Conservation (phyloP, 768 basidiomycete species). For the Mycena galopus region DNA sequence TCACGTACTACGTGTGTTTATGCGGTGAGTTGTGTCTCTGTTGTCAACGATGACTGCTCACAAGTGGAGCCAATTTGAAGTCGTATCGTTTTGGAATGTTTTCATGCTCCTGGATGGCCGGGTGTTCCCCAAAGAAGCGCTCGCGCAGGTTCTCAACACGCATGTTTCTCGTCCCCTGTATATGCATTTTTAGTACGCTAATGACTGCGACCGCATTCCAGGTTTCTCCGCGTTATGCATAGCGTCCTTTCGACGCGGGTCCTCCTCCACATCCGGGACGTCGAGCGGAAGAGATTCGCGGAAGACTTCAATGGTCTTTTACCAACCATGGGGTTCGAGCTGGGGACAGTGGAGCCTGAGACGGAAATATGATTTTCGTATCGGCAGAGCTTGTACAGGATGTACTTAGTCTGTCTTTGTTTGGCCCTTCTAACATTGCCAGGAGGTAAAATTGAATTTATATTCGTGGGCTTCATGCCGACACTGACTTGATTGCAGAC, state of each 20-base stretch:
- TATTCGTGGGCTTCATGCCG: no score
- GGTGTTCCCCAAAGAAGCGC: neutral
- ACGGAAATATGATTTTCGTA: no score
- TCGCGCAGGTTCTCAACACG: neutral
- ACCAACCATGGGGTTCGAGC: no score
- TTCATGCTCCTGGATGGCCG: neutral
- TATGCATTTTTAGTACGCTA: neutral
- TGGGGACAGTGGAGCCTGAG: neutral
- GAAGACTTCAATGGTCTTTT: no score
- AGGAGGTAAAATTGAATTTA: no score
- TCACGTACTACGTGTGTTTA: conserved; percentile 26
- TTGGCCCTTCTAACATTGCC: no score
- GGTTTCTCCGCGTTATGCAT: conserved; percentile 28
- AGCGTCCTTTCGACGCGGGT: neutral
- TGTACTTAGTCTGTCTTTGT: no score
- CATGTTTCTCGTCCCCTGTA: neutral
- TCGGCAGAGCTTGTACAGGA: no score
- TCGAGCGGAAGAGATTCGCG: neutral
- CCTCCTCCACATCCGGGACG: neutral
- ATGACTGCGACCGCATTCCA: neutral
- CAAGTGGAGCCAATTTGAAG: neutral
- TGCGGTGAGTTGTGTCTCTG: neutral
- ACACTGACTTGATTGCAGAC: no score
- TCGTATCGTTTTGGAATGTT: neutral
- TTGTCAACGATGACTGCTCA: neutral